Evolutionary conservation across 148 eudicot genomes (phyloP).

Genomic region (Talinum fruticosum): DNA sequence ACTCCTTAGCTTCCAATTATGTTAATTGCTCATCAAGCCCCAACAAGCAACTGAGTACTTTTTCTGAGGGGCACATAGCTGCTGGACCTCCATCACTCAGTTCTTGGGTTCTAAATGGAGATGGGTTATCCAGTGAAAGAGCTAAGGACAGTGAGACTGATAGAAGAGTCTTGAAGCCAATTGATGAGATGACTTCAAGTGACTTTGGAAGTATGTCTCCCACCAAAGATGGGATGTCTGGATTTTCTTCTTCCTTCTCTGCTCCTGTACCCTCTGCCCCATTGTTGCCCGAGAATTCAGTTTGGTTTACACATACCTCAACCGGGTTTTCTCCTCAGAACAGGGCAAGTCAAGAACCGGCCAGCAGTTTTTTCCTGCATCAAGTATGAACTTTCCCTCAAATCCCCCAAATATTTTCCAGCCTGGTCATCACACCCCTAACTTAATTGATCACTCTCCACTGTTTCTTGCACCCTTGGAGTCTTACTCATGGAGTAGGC

Average conservation of each 20-base stretch:
- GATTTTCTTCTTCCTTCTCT: constrained; percentile 24
- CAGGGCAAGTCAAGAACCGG: constrained; percentile 25
- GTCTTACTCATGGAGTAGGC: constrained; percentile 56
- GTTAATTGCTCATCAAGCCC: constrained; percentile 10
- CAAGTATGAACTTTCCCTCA: constrained; percentile 29
- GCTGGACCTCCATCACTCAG: constrained; percentile 87
- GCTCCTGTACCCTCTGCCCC: constrained; percentile 70
- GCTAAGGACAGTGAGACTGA: constrained; percentile 31
- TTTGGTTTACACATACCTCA: constrained; percentile 39
- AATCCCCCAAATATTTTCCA: constrained; percentile 19
- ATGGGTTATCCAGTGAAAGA: constrained; percentile 29
- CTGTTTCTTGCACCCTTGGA: constrained; percentile 36
- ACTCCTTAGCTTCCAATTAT: constrained; percentile 31
- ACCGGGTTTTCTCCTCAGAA: constrained; percentile 24
- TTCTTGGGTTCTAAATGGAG: constrained; percentile 71
- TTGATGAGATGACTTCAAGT: constrained; percentile 48
- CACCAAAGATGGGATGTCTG: constrained; percentile 8
- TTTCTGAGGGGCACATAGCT: constrained; percentile 26
- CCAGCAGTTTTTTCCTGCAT: constrained; percentile 42
- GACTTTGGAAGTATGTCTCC: constrained; percentile 40
- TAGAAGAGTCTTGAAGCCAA: constrained; percentile 49
- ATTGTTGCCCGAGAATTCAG: constrained; percentile 48
- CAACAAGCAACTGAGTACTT: constrained; percentile 26
- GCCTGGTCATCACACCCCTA: constrained; percentile 28
- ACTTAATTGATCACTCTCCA: constrained; percentile 32